These are phyloP conservation scores for Penicillium sp. DNA, from an alignment of 2,329 filamentous ascomycete species.

Conservation along the genomic window DNA sequence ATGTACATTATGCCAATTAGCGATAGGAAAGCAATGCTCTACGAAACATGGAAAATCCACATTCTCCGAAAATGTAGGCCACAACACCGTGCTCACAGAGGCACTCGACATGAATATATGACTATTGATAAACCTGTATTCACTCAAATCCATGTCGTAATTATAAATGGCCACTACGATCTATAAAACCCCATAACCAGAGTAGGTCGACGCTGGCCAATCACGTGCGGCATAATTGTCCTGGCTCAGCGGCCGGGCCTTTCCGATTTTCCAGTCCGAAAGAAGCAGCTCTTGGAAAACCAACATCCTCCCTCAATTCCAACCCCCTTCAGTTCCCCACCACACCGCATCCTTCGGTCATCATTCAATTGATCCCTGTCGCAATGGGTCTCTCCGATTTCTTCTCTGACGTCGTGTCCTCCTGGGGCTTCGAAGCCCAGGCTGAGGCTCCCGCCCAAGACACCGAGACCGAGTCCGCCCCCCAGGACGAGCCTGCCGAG, in stretches of 20 bases:
- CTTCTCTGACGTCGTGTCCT: conserved; percentile 66
- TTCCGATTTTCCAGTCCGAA: conserved; percentile 45
- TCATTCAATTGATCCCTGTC: conserved; percentile 36
- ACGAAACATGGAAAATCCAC: background rate
- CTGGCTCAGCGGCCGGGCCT: conserved; percentile 40
- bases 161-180: background rate
- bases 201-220: conserved; percentile 30
- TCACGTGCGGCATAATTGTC: conserved; percentile 44
- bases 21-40: conserved; percentile 13
- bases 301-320: conserved; percentile 36
- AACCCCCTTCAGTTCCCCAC: conserved; percentile 30
- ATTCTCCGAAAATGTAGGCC: too few relatives aligned
- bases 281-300: conserved; percentile 37
- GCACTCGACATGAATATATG: too few relatives aligned
- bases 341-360: conserved; percentile 30
- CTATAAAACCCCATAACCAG: background rate
- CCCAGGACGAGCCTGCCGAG: conserved; percentile 44
- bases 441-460: conserved; percentile 61
- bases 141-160: background rate
- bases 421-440: conserved; percentile 64
- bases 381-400: conserved; percentile 67
- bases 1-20: conserved; percentile 21
- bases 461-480: conserved; percentile 50
- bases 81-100: background rate
- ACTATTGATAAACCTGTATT: too few relatives aligned